These are phyloP conservation scores for Multifurca ochricompacta DNA, from an alignment of 768 basidiomycete species.

Conservation along the genomic window DNA sequence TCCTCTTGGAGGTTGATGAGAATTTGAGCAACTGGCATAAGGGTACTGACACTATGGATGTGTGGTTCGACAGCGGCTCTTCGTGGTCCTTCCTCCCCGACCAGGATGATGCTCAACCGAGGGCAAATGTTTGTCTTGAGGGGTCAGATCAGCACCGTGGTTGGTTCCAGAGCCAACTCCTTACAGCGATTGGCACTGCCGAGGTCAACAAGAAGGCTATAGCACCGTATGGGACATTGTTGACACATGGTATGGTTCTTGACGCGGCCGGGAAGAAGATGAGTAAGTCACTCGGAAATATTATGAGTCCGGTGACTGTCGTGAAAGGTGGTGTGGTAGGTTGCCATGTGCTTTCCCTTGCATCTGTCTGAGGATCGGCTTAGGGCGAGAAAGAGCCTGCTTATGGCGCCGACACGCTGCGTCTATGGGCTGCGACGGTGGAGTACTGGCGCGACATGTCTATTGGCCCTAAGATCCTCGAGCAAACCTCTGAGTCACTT, in stretches of 20 bases:
- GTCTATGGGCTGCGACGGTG: constrained; percentile 87
- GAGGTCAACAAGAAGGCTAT: constrained; percentile 24
- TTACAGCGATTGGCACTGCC: constrained; percentile 65
- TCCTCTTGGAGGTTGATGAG: constrained; percentile 35
- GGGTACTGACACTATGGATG: constrained; percentile 95
- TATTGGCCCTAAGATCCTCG: constrained; percentile 69
- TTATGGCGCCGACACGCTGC: constrained; percentile 79
- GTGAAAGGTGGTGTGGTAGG: constrained; percentile 70
- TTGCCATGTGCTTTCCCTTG: constrained; percentile 6
- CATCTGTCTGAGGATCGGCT: neutral
- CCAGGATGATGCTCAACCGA: constrained; percentile 29
- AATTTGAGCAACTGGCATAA: constrained; percentile 45
- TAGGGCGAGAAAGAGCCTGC: constrained; percentile 66
- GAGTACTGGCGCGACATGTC: constrained; percentile 87
- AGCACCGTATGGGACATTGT: constrained; percentile 66
- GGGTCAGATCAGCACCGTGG: constrained; percentile 97
- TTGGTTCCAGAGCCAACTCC: constrained; percentile 95
- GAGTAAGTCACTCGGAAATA: constrained; percentile 96
- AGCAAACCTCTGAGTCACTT: constrained; percentile 66
- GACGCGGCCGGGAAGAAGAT: constrained; percentile 89
- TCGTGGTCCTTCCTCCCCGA: constrained; percentile 77
- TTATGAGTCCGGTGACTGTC: constrained; percentile 75
- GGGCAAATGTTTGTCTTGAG: constrained; percentile 86
- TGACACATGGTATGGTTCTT: constrained; percentile 96
- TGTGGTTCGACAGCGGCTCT: constrained; percentile 97